Evolutionary conservation across 495 filamentous ascomycete genomes (phyloP).

Genomic region (Neohortaea acidophila): DNA sequence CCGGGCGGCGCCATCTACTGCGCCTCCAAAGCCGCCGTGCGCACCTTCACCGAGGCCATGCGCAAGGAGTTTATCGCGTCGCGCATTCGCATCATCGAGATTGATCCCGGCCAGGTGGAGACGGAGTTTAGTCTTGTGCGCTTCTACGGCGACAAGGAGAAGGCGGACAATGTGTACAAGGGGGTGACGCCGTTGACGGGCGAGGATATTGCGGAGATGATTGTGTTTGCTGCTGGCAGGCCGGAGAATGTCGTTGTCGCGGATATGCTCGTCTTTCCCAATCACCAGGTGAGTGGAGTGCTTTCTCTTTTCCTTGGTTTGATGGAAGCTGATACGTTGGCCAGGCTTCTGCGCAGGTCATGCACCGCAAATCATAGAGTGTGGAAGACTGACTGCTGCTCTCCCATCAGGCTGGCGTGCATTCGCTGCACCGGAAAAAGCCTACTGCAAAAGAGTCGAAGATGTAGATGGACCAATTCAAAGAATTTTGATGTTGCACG

Average conservation of each 20-base stretch:
- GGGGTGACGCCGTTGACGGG: conserved; percentile 77
- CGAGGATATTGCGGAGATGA: conserved; percentile 85
- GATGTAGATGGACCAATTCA: no score
- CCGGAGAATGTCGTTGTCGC: conserved; percentile 92
- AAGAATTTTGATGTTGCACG: no score
- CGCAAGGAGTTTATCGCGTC: conserved; percentile 79
- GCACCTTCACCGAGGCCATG: conserved; percentile 75
- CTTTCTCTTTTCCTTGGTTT: background rate
- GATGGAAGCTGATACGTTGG: background rate
- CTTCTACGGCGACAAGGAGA: conserved; percentile 81
- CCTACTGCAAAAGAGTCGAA: conserved; percentile 6
- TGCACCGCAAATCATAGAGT: conserved; percentile 31
- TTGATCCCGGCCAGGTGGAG: conserved; percentile 95
- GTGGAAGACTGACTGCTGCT: conserved; percentile 4
- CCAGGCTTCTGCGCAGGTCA: conserved; percentile 38
- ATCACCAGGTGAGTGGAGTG: conserved; percentile 57
- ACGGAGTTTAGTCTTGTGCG: conserved; percentile 93
- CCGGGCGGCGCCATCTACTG: conserved; percentile 90
- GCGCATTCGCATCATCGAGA: conserved; percentile 74
- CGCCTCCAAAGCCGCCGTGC: conserved; percentile 85
- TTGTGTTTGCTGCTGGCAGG: conserved; percentile 79
- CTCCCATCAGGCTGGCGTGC: conserved; percentile 8
- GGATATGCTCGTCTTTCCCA: conserved; percentile 81
- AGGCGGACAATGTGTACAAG: conserved; percentile 93
- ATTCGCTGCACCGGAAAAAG: conserved; percentile 7